Evolutionary conservation across 1,284 basidiomycete genomes (phyloP), one percentile per base, ranked within the genome.

Genomic region (Athelia psychrophila): DNA sequence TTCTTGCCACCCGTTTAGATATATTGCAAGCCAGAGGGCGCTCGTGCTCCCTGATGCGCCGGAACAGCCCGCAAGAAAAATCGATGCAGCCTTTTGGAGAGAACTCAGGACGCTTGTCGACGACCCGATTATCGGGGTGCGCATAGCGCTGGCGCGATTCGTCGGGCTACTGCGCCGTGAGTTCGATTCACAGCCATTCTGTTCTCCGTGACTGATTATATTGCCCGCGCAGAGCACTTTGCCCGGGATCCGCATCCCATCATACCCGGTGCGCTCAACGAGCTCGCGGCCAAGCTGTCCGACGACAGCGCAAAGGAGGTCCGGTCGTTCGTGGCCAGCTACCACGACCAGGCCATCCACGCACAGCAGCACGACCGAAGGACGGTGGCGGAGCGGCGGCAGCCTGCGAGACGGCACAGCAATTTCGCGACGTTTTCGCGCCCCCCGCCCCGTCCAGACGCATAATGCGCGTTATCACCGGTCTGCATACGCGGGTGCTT

Each of bases 61-160:
- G 46, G 69, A 70, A 35, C 58, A 64, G 44, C 54, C 67, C n/a
- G 55, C 65, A 33, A 70, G 77, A 15, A 64, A 74, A 23, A 71
- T 81, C 53, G 83, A 87, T 62, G 76, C 81, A 51, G 61, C 76
- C 44, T 80, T 88, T 56, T 80, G 93, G 66, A 69, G 75, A 46
- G 70, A 77, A 15, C 69, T 97, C 12, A 69, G 74, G 27, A 63
- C 66, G 46, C 76, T 97, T 46, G 81, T 82, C 15, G 63, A 73
- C 33, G 93, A 96, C 64, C 66, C 64, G n/a, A 83, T 98, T 22
- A 76, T 93, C 47, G 94, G 95, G 60, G 93, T 98, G 45, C 82
- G 94, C 40, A 92, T 98, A 53, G 88, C 84, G 6, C 78, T 95
- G 1, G 87, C 94, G 13, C 81, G 91, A 44, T 75, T 91, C 27